Evolutionary conservation across 2,329 filamentous ascomycete species (phyloP), one percentile per base, ranked within the genome.

Genomic region (Salinomyces thailandicus): DNA sequence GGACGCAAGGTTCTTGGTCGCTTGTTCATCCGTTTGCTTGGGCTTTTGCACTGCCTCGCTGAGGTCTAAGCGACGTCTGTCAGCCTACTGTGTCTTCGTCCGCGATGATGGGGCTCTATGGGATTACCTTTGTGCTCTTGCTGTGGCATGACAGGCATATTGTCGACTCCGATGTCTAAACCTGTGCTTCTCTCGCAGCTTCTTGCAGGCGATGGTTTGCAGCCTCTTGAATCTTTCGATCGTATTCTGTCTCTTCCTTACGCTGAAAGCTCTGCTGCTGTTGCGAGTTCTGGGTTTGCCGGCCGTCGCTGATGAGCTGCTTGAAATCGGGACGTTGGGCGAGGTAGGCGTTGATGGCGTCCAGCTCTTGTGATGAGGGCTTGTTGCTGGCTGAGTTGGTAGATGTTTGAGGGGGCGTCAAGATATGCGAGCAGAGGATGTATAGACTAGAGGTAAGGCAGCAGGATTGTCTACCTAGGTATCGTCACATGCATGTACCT

Each of bases 141-240:
- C 45, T 58, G 55, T 35, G 60, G 58, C 45, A 61, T 60, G 44
- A 57, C 55, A 37, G 63, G 62, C 62, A 66, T 65, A 31, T 44
- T 57, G 26, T 18, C 16, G 9, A 12, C 7, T 17, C 14, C 15
- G 18, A 5, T 4, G n/a, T 18, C 12, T 28, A 18, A n/a, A n/a
- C n/a, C n/a, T n/a, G n/a, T n/a, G n/a, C n/a, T n/a, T n/a, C 18
- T 24, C 14, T 30, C 13, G 8, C 19, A 12, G 34, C 15, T 9
- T 14, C 15, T 13, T 18, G 14, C 13, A 33, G 13, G 20, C 30
- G 33, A 9, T 27, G 29, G 18, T 22, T 8, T 9, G 27, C 30
- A 8, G 36, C 29, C 15, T 12, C 20, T 16, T 33, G 9, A 16
- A 33, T 8, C 29, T 34, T 34, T 2, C 28, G 22, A 13, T 38